phyloP scores from a whole-genome alignment of 2,329 filamentous ascomycete genomes.

The Pyrenochaeta sp. region DNA sequence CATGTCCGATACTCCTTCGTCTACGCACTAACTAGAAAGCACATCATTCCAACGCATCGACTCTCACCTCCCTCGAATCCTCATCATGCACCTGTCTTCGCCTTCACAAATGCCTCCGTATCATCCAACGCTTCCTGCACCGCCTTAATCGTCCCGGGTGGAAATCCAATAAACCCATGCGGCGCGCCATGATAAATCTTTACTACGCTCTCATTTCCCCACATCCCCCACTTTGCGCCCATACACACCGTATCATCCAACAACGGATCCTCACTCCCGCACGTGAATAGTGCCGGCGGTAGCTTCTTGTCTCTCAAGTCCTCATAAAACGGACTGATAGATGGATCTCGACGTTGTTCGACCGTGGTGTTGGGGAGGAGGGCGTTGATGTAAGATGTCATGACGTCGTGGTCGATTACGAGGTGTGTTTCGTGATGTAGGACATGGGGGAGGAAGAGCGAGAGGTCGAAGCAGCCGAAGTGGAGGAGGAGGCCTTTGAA shows the following conservation, averaged over 20 bases:
- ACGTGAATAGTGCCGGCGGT: conserved; percentile 64
- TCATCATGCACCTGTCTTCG: conserved; percentile 26
- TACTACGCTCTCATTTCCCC: conserved; percentile 59
- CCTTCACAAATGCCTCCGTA: conserved; percentile 51
- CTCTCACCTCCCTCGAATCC: too few relatives aligned
- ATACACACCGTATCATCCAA: conserved; percentile 63
- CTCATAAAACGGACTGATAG: conserved; percentile 61
- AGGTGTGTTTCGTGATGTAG: conserved; percentile 50
- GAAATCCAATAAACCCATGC: conserved; percentile 62
- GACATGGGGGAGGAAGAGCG: conserved; percentile 53
- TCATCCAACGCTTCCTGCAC: conserved; percentile 52
- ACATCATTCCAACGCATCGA: neutral
- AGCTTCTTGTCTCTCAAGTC: conserved; percentile 52
- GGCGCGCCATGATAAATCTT: conserved; percentile 64
- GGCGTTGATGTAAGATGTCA: conserved; percentile 57
- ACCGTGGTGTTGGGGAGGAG: conserved; percentile 55
- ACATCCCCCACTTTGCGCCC: conserved; percentile 63
- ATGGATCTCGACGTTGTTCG: conserved; percentile 54
- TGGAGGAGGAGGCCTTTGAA: conserved; percentile 62
- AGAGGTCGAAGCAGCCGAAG: conserved; percentile 62
- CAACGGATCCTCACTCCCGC: conserved; percentile 63
- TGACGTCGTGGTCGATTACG: conserved; percentile 58
- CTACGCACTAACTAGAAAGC: neutral
- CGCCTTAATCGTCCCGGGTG: conserved; percentile 44
- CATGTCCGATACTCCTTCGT: neutral